A percentile compares a stretch with the other conserved stretches of the same genome.
Conservation (phyloP, 2,329 filamentous ascomycete species). For the Fusarium sp. region DNA sequence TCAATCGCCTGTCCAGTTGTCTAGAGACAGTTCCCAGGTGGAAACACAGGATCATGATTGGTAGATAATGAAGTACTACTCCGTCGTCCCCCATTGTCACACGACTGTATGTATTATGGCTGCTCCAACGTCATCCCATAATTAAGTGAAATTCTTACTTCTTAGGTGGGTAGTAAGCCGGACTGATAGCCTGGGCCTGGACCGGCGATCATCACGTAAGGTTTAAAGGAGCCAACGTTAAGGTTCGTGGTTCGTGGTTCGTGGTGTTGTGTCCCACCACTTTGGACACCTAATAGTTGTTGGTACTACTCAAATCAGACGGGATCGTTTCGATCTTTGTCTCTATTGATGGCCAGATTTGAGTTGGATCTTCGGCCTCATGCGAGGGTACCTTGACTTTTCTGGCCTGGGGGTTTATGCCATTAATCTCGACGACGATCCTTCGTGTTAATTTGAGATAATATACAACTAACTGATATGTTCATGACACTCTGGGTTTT, state of each 20-base stretch:
- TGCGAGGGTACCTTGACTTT: constrained; percentile 1
- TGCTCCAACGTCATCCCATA: constrained; percentile 13
- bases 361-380: not conserved
- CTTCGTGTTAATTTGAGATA: not conserved
- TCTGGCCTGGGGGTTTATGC: not conserved
- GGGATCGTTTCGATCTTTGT: not conserved
- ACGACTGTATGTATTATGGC: not conserved
- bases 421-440: constrained; percentile 1
- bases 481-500: too few relatives aligned
- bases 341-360: not conserved
- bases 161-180: not conserved
- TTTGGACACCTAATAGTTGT: constrained; percentile 17
- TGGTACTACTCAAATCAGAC: constrained; percentile 4
- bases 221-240: constrained; percentile 8
- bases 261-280: constrained; percentile 16
- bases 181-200: not conserved
- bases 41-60: constrained; percentile 12
- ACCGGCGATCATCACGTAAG: constrained; percentile 1
- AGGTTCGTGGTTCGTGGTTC: constrained; percentile 25
- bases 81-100: constrained; percentile 1
- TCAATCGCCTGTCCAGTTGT: not conserved
- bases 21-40: not conserved
- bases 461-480: not conserved
- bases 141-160: not conserved
- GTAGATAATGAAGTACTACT: constrained; percentile 8